Evolutionary conservation across 805 yeast genomes (phyloP), one percentile per base, ranked within the genome.

Genomic region (Soucietia sequanensis): DNA sequence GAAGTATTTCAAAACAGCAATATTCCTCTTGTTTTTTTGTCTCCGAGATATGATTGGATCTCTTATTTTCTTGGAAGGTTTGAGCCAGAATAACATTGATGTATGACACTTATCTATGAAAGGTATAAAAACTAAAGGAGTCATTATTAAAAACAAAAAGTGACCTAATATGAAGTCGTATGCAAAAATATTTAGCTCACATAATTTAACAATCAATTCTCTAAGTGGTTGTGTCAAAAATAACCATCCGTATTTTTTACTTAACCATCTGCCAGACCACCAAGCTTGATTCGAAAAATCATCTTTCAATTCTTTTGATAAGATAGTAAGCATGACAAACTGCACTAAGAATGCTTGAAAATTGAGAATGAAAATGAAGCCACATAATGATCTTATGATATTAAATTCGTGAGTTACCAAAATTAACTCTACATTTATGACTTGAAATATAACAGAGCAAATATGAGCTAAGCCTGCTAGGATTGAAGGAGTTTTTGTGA

Each of bases 211-310:
- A 8, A 65, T 30, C 27, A 64, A 58, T 42, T 75, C 80, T 27
- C 80, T 46, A 18, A 68, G 22, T 2, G 75, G 75, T 44, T 74
- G 78, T 0, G 75, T 66, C 1, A 67, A 10, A 1, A 52, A 41
- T 16, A 54, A 46, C 51, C 60, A 32, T 4, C 75, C 75, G 9
- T 67, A 41, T 3, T 65, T 69, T 17, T 60, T 52, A 3, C 44
- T 47, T 14, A 62, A 41, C 79, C 79, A 75, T 31, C 59, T 62
- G 0, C 79, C 80, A 1, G 77, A 66, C 78, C 79, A 75, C 78
- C 79, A 75, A 0, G 76, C 70, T 24, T 60, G 40, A 38, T 75
- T 72, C 2, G 70, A 46, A 27, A 48, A 44, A 41, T 70, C 72
- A 16, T 58, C 65, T 20, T 52, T 54, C 33, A 68, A 46, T 43